Evolutionary conservation across 805 yeast species (phyloP).

Genomic region (Yarrowia sp.): DNA sequence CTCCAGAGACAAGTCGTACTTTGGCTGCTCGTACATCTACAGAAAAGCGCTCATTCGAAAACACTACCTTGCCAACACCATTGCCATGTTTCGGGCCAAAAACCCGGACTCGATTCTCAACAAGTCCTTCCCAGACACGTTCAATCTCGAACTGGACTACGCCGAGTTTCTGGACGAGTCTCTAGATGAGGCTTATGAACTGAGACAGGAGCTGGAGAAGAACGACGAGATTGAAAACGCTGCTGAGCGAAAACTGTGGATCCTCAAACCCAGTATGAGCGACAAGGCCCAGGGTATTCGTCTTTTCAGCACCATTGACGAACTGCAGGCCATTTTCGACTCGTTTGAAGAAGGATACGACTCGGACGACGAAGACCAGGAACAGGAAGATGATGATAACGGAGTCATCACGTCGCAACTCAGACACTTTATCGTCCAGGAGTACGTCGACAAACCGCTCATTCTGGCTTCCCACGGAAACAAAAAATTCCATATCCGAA

Average conservation of each 20-base stretch:
- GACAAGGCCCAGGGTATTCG: conserved; percentile 96
- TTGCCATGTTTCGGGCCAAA: conserved; percentile 70
- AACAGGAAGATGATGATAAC: conserved; percentile 40
- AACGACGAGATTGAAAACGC: conserved; percentile 43
- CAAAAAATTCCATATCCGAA: conserved; percentile 84
- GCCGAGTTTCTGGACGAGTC: conserved; percentile 96
- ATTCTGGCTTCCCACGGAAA: conserved; percentile 55
- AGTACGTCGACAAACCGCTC: conserved; percentile 67
- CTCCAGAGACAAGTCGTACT: conserved; percentile 47
- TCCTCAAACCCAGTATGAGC: conserved; percentile 93
- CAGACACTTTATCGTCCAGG: conserved; percentile 87
- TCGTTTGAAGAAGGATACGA: conserved; percentile 72
- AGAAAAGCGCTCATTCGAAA: conserved; percentile 89
- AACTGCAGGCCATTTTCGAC: conserved; percentile 78
- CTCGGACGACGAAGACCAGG: conserved; percentile 46
- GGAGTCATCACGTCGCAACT: conserved; percentile 82
- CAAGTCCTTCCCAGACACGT: conserved; percentile 67
- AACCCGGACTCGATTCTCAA: conserved; percentile 63
- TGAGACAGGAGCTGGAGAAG: conserved; percentile 68
- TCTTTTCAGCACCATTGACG: conserved; percentile 70
- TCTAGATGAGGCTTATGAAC: conserved; percentile 85
- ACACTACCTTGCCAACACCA: conserved; percentile 80
- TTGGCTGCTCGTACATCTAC: conserved; percentile 76
- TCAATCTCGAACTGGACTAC: conserved; percentile 81
- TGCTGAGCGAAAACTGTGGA: conserved; percentile 49